Evolutionary conservation across 306 rosid genomes (phyloP).

Genomic region (Cotoneaster glaucophyllus): DNA sequence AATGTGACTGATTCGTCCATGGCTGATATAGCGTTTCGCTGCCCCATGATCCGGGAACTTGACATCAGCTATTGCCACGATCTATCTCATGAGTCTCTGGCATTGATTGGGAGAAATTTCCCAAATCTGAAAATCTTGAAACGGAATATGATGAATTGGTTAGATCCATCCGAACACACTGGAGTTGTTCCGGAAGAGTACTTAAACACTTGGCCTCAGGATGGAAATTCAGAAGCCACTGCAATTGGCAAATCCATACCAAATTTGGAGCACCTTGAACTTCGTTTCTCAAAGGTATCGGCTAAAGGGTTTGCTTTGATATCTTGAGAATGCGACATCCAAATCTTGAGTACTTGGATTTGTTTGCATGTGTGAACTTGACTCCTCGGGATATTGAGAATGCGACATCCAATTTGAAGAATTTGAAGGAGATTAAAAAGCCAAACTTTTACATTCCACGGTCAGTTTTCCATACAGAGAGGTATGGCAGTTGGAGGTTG

Average conservation of each 20-base stretch:
- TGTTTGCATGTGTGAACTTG: slow-evolving; percentile 72
- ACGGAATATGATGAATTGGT: slow-evolving; percentile 65
- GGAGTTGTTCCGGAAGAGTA: slow-evolving; percentile 67
- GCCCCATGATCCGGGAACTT: slow-evolving; percentile 42
- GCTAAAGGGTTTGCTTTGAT: slow-evolving; percentile 54
- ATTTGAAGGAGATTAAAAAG: slow-evolving; percentile 41
- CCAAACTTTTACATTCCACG: slow-evolving; percentile 45
- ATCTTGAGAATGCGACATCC: slow-evolving; percentile 61
- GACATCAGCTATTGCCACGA: slow-evolving; percentile 66
- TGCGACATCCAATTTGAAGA: slow-evolving; percentile 44
- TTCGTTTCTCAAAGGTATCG: slow-evolving; percentile 63
- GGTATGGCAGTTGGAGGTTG: slow-evolving; percentile 78
- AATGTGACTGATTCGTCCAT: slow-evolving; percentile 67
- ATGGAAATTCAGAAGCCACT: slow-evolving; percentile 70
- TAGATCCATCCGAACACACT: slow-evolving; percentile 58
- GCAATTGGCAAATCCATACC: slow-evolving; percentile 77
- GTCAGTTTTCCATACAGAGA: slow-evolving; percentile 39
- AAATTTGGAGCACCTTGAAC: slow-evolving; percentile 62
- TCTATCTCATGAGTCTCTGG: slow-evolving; percentile 38
- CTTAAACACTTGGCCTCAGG: slow-evolving; percentile 75
- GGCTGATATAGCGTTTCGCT: slow-evolving; percentile 35
- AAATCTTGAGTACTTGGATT: slow-evolving; percentile 67
- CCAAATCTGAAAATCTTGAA: slow-evolving; percentile 63
- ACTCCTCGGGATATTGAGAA: slow-evolving; percentile 60
- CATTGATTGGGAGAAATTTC: slow-evolving; percentile 46